A percentile compares a stretch with the other conserved stretches of the same genome.
Conservation (phyloP, 345 rosid genomes). For the Cardamine occulta region DNA sequence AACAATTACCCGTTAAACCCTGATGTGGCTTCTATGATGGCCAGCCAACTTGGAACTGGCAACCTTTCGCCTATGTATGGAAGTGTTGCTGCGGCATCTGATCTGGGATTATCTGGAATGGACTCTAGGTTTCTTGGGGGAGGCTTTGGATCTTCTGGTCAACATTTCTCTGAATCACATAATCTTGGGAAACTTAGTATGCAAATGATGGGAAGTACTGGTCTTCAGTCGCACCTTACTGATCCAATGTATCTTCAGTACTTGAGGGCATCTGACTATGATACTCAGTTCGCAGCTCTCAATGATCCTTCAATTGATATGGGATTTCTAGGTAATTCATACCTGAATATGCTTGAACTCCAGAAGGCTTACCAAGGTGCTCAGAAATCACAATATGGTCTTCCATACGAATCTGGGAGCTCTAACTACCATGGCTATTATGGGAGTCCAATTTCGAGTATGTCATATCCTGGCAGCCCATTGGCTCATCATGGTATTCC, state of each 20-base stretch:
- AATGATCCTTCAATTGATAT: conserved; percentile 54
- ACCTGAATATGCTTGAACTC: conserved; percentile 56
- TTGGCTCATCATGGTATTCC: conserved; percentile 62
- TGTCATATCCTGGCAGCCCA: conserved; percentile 73
- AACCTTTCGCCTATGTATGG: conserved; percentile 69
- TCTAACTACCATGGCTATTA: conserved; percentile 65
- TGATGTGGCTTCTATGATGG: conserved; percentile 61
- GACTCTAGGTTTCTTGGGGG: conserved; percentile 71
- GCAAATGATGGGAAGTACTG: conserved; percentile 54
- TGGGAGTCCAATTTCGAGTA: conserved; percentile 59
- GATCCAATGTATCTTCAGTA: conserved; percentile 78
- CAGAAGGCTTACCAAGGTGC: conserved; percentile 72
- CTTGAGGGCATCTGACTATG: neutral
- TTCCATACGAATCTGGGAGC: conserved; percentile 55
- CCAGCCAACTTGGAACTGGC: conserved; percentile 63
- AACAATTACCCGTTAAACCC: conserved; percentile 64
- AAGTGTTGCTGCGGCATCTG: conserved; percentile 68
- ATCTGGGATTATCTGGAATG: conserved; percentile 61
- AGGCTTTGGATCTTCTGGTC: conserved; percentile 54
- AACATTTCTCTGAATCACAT: conserved; percentile 52
- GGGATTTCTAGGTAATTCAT: conserved; percentile 45
- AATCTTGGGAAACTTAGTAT: conserved; percentile 51
- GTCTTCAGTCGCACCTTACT: conserved; percentile 56
- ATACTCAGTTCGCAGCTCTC: no score
- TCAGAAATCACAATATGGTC: conserved; percentile 67